Conservation (phyloP, 2,329 filamentous ascomycete genomes). For the Colletotrichum godetiae region DNA sequence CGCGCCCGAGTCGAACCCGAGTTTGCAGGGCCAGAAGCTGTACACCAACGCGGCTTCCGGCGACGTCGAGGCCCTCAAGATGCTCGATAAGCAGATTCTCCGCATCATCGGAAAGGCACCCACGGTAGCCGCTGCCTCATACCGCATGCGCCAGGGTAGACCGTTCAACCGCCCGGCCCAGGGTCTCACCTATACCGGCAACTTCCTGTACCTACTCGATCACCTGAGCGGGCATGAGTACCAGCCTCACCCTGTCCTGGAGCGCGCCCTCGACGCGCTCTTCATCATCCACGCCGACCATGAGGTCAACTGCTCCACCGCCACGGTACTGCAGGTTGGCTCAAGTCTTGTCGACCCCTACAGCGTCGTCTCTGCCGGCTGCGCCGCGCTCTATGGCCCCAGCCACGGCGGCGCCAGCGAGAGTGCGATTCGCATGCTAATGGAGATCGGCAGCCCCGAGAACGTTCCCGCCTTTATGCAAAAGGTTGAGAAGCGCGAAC, state of each 20-base stretch:
- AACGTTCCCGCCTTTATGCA: constrained; percentile 62
- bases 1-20: constrained; percentile 61
- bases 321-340: constrained; percentile 66
- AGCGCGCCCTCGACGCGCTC: constrained; percentile 62
- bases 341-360: constrained; percentile 67
- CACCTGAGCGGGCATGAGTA: constrained; percentile 59
- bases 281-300: constrained; percentile 69
- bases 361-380: constrained; percentile 62
- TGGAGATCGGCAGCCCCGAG: constrained; percentile 60
- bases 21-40: constrained; percentile 60
- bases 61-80: constrained; percentile 51
- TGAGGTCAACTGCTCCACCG: constrained; percentile 68
- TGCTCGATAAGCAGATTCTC: constrained; percentile 64
- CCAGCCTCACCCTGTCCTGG: constrained; percentile 60
- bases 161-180: constrained; percentile 61
- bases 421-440: constrained; percentile 65
- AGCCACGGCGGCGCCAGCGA: constrained; percentile 71
- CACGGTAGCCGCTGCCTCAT: constrained; percentile 61
- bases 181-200: constrained; percentile 63
- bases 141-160: constrained; percentile 63
- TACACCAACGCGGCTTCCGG: constrained; percentile 58
- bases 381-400: constrained; percentile 66
- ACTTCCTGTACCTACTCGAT: constrained; percentile 66
- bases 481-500: constrained; percentile 61
- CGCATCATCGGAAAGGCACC: constrained; percentile 64